These are phyloP conservation scores for Trebouxia sp. DNA, from an alignment of 139 green algal genomes.

Conservation along the genomic window DNA sequence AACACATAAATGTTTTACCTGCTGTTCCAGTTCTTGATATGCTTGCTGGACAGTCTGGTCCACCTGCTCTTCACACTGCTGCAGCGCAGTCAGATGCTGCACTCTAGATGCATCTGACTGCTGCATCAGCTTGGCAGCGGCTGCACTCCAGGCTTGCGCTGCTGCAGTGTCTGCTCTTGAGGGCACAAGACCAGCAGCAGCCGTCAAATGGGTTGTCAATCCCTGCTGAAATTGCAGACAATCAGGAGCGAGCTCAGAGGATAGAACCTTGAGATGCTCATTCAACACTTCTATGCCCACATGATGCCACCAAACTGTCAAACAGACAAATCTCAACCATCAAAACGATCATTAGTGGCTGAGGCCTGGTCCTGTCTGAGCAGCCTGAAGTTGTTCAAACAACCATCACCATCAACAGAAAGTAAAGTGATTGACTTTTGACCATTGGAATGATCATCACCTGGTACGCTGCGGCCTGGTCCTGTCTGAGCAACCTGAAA, in stretches of 20 bases:
- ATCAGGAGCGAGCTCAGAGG: no score
- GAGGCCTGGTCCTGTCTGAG: no score
- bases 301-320: no score
- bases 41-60: constrained; percentile 28
- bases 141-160: constrained; percentile 40
- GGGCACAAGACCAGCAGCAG: constrained; percentile 33
- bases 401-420: no score
- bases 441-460: neutral
- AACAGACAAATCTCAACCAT: no score
- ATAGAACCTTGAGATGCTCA: no score
- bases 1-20: constrained; percentile 30
- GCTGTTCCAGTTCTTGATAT: constrained; percentile 37
- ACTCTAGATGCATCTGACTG: constrained; percentile 26
- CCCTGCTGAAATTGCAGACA: constrained; percentile 26
- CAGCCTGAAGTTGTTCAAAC: no score
- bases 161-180: constrained; percentile 31
- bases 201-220: neutral
- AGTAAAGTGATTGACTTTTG: no score
- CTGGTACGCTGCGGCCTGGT: constrained; percentile 38
- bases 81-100: constrained; percentile 29
- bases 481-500: constrained; percentile 39
- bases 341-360: no score
- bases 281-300: no score
- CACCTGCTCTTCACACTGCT: constrained; percentile 39
- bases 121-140: constrained; percentile 15